These are phyloP conservation scores for Metarhizium rileyi DNA, from an alignment of 2,329 filamentous ascomycete genomes.

Conservation along the genomic window DNA sequence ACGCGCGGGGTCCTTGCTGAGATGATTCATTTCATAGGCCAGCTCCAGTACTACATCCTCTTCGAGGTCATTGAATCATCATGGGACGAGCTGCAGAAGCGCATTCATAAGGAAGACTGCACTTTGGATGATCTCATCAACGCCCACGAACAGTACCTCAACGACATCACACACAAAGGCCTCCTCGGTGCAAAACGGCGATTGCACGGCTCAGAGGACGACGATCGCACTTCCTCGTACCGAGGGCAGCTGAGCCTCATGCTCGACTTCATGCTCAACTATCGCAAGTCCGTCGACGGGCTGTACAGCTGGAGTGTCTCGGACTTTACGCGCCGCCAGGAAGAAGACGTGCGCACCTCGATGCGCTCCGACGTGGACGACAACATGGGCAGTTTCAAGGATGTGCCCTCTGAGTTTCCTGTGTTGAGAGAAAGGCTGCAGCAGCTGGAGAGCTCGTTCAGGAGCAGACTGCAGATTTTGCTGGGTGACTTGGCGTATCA, in stretches of 20 bases:
- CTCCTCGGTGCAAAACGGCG: slow-evolving; percentile 63
- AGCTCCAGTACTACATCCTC: slow-evolving; percentile 96
- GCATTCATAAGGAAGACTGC: slow-evolving; percentile 73
- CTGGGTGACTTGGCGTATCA: slow-evolving; percentile 88
- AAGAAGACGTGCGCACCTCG: slow-evolving; percentile 66
- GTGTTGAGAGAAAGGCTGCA: slow-evolving; percentile 65
- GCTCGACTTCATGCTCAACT: slow-evolving; percentile 84
- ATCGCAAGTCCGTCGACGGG: slow-evolving; percentile 87
- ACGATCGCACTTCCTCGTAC: slow-evolving; percentile 71
- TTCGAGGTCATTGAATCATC: slow-evolving; percentile 97
- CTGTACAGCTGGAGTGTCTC: slow-evolving; percentile 92
- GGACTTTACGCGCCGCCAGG: slow-evolving; percentile 87
- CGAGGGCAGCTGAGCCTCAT: slow-evolving; percentile 87
- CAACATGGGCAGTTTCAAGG: slow-evolving; percentile 30
- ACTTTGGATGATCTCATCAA: slow-evolving; percentile 92
- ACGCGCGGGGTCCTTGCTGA: slow-evolving; percentile 84
- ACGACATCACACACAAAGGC: slow-evolving; percentile 91
- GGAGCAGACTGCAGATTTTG: slow-evolving; percentile 65
- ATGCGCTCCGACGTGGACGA: slow-evolving; percentile 29
- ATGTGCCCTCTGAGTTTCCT: slow-evolving; percentile 57
- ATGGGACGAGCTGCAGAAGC: slow-evolving; percentile 81
- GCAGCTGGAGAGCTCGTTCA: slow-evolving; percentile 67
- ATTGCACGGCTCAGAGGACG: slow-evolving; percentile 39
- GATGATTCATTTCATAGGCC: slow-evolving; percentile 97
- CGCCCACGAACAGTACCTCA: slow-evolving; percentile 84